These are phyloP conservation scores for Voacanga thouarsii DNA, from an alignment of 257 asterid species.

Conservation along the genomic window DNA sequence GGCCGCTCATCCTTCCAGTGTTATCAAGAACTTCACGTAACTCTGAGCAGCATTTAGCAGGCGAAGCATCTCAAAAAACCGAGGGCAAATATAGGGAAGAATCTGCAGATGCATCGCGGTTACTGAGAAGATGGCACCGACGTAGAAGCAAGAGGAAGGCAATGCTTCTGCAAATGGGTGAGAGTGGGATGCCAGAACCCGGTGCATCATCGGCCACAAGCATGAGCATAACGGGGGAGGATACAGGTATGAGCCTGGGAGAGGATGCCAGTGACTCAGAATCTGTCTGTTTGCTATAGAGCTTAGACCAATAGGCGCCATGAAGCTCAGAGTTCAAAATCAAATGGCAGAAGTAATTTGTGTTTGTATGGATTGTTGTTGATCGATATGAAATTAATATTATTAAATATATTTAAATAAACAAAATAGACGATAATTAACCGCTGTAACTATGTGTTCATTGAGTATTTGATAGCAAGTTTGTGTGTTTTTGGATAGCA, in stretches of 20 bases:
- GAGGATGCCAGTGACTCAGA: constrained; percentile 54
- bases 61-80: constrained; percentile 19
- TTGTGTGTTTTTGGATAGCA: no score
- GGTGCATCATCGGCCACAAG: constrained; percentile 40
- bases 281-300: constrained; percentile 38
- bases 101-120: constrained; percentile 26
- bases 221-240: constrained; percentile 32
- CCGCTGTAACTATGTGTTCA: no score
- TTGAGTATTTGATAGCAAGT: no score
- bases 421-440: no score
- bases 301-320: constrained; percentile 8
- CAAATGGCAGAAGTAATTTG: no score
- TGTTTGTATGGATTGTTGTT: no score
- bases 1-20: constrained; percentile 47
- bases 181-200: constrained; percentile 8
- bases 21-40: constrained; percentile 3
- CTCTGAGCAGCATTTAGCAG: not conserved
- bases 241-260: constrained; percentile 16
- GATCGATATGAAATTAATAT: no score
- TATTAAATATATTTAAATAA: no score
- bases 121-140: constrained; percentile 42
- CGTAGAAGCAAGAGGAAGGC: constrained; percentile 56
- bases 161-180: constrained; percentile 21
- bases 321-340: no score
- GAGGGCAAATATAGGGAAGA: constrained; percentile 17